A percentile compares a stretch with the other conserved stretches of the same genome.
phyloP scores from a whole-genome alignment of 352 stramenopile genomes.

The Globisporangium nunn region DNA sequence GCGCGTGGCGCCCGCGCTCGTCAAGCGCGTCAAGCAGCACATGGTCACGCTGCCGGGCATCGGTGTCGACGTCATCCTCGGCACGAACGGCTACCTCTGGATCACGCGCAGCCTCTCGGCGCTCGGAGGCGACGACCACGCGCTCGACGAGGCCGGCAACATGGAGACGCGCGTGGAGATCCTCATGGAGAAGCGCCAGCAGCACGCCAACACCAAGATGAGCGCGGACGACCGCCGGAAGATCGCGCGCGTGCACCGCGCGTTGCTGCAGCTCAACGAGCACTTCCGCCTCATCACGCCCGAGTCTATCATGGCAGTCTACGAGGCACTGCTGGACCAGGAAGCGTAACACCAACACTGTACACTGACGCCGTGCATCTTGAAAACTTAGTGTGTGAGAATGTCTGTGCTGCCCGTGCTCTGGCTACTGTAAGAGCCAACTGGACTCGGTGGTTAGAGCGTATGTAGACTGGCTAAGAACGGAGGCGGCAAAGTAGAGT shows the following conservation, averaged over 20 bases:
- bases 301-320: slow-evolving; percentile 87
- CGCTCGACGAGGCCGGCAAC: slow-evolving; percentile 34
- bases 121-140: slow-evolving; percentile 28
- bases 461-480: too few relatives aligned
- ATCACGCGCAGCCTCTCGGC: slow-evolving; percentile 83
- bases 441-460: too few relatives aligned
- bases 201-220: slow-evolving; percentile 78
- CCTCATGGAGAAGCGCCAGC: slow-evolving; percentile 86
- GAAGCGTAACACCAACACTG: slow-evolving; percentile 14
- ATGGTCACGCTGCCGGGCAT: slow-evolving; percentile 79
- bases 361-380: neutral
- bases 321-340: slow-evolving; percentile 33
- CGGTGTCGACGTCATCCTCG: slow-evolving; percentile 89
- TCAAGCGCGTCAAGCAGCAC: slow-evolving; percentile 94
- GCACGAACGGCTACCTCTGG: slow-evolving; percentile 95
- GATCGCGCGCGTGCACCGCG: slow-evolving; percentile 86
- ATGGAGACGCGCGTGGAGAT: slow-evolving; percentile 87
- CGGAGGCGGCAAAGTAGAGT: too few relatives aligned
- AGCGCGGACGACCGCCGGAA: slow-evolving; percentile 71
- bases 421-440: too few relatives aligned
- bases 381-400: too few relatives aligned
- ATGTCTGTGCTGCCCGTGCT: too few relatives aligned
- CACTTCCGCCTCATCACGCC: slow-evolving; percentile 89
- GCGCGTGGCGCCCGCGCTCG: slow-evolving; percentile 80
- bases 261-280: slow-evolving; percentile 83